phyloP scores from a whole-genome alignment of 441 rosid genomes.

The Monsonia emarginata region DNA sequence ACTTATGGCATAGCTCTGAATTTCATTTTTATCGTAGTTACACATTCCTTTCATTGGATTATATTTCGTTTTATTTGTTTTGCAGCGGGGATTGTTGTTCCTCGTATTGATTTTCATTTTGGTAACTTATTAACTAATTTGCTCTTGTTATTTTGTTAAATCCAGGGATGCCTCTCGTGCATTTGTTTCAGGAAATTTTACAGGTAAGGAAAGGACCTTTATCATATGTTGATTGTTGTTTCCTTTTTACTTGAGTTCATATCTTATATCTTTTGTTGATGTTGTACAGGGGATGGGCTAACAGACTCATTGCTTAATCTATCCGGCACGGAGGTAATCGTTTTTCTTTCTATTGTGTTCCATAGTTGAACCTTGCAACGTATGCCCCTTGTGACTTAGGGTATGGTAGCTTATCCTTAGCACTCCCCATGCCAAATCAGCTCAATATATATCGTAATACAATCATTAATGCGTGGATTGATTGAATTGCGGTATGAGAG shows the following conservation, averaged over 20 bases:
- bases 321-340: constrained; percentile 64
- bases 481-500: neutral
- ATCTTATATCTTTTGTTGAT: constrained; percentile 7
- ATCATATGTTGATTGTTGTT: neutral
- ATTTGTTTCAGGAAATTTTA: constrained; percentile 79
- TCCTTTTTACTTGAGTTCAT: neutral
- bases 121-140: constrained; percentile 13
- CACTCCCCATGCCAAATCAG: neutral
- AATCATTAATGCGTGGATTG: neutral
- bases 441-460: neutral
- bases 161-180: constrained; percentile 83
- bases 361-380: neutral
- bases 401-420: neutral
- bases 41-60: neutral
- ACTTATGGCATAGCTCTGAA: neutral
- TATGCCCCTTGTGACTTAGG: neutral
- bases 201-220: constrained; percentile 39
- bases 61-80: no score
- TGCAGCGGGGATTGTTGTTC: neutral
- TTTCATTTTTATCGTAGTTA: neutral
- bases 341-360: neutral
- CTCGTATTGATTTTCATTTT: constrained; percentile 7
- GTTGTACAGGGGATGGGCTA: constrained; percentile 71
- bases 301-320: constrained; percentile 61
- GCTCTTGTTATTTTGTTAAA: constrained; percentile 18